phyloP scores from a whole-genome alignment of 2,329 filamentous ascomycete species.

The Hypoxylon rubiginosum region DNA sequence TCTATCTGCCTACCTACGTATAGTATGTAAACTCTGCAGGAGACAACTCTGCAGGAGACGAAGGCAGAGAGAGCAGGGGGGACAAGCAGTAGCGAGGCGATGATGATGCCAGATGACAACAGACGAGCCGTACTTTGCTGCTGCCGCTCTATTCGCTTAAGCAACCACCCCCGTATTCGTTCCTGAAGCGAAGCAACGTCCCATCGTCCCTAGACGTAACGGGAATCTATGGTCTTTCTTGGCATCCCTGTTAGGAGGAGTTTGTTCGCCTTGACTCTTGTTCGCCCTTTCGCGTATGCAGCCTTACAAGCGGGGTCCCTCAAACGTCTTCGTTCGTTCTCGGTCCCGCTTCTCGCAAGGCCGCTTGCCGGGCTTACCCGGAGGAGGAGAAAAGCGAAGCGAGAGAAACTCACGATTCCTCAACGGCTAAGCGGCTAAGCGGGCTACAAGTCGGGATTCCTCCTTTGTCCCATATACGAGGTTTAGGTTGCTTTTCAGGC shows the following conservation, averaged over 20 bases:
- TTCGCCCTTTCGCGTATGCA: background rate
- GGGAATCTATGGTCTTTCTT: background rate
- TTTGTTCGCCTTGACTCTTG: background rate
- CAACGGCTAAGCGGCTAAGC: background rate
- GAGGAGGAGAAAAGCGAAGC: background rate
- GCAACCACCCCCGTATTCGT: background rate
- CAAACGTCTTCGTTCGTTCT: background rate
- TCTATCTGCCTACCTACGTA: background rate
- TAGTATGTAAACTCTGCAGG: background rate
- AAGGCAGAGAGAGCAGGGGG: background rate
- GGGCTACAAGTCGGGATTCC: background rate
- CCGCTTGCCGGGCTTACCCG: background rate
- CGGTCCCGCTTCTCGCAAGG: background rate
- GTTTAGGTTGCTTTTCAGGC: background rate
- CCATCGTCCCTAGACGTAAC: background rate
- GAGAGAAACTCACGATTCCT: background rate
- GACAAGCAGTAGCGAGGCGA: background rate
- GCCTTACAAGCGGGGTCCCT: background rate
- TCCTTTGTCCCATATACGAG: background rate
- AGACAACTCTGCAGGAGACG: background rate
- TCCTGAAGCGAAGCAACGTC: background rate
- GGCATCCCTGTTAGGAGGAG: background rate
- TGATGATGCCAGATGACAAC: background rate
- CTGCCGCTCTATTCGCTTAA: too few relatives aligned
- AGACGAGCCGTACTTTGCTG: too few relatives aligned